A percentile compares a stretch with the other conserved stretches of the same genome.
Evolutionary conservation across 306 rosid species (phyloP).

Genomic region (Comarum palustre): DNA sequence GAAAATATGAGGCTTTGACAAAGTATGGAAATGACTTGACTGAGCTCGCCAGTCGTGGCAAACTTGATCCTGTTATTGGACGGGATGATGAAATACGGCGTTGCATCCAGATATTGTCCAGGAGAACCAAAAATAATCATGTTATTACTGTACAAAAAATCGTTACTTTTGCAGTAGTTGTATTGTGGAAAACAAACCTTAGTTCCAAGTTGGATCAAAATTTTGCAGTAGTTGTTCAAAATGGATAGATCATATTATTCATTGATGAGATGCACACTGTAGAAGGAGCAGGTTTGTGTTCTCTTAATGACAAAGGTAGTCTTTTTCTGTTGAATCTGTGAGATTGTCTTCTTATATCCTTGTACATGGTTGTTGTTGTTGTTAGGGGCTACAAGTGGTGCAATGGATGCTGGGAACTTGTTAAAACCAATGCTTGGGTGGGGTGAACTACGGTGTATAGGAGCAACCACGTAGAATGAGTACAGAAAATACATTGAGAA

Average conservation of each 20-base stretch:
- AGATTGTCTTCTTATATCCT: conserved; percentile 5
- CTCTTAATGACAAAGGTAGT: conserved; percentile 10
- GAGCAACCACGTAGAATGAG: conserved; percentile 92
- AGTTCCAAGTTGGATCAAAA: not conserved
- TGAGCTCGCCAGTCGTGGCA: conserved; percentile 93
- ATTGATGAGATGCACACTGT: conserved; percentile 98
- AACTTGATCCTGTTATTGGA: conserved; percentile 96
- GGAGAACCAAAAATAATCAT: conserved; percentile 95
- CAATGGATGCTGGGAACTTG: conserved; percentile 98
- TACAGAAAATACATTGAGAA: conserved; percentile 90
- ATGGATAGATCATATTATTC: conserved; percentile 87
- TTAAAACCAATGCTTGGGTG: conserved; percentile 98
- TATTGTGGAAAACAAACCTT: not conserved
- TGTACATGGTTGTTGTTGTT: conserved; percentile 25
- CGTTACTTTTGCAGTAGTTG: not conserved
- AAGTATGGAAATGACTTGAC: conserved; percentile 89
- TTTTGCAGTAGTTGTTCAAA: conserved; percentile 12
- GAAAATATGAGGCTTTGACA: conserved; percentile 82
- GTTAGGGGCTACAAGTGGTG: conserved; percentile 94
- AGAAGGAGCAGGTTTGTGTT: conserved; percentile 89
- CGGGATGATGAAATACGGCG: conserved; percentile 96
- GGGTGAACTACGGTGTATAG: conserved; percentile 96
- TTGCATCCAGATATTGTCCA: conserved; percentile 83
- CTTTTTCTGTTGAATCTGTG: not conserved
- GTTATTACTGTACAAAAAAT: conserved; percentile 45